Conservation (phyloP, 2,329 filamentous ascomycete genomes). For the Microcera coccophila region DNA sequence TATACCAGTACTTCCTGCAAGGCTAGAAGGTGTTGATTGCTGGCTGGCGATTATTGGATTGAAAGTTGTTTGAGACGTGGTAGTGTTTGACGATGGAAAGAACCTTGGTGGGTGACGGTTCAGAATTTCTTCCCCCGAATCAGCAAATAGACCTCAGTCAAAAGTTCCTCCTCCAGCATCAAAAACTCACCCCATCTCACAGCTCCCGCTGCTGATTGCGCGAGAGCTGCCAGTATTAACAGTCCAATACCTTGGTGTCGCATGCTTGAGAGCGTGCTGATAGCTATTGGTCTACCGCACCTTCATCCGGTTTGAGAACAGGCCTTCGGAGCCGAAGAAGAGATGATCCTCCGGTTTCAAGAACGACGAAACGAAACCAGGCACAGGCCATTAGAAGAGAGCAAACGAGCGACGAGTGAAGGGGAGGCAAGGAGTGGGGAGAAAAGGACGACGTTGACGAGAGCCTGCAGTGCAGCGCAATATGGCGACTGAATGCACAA, state of each 20-base stretch:
- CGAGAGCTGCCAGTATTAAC: constrained; percentile 16
- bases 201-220: constrained; percentile 12
- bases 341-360: no score
- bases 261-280: constrained; percentile 15
- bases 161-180: not conserved
- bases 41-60: not conserved
- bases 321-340: no score
- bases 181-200: constrained; percentile 17
- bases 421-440: not conserved
- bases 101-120: constrained; percentile 8
- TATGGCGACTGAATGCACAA: constrained; percentile 1
- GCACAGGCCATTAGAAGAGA: no score
- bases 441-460: constrained; percentile 9
- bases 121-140: constrained; percentile 6
- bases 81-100: constrained; percentile 15
- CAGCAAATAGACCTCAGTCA: constrained; percentile 1
- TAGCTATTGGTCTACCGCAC: constrained; percentile 8
- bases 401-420: not conserved
- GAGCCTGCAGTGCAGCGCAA: no score
- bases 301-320: no score
- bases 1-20: no score
- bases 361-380: no score
- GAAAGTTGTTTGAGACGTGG: not conserved
- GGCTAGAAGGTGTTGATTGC: no score
- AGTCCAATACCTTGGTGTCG: constrained; percentile 15